Evolutionary conservation across 768 basidiomycete species (phyloP).

Genomic region (Tylopilus intermedius): DNA sequence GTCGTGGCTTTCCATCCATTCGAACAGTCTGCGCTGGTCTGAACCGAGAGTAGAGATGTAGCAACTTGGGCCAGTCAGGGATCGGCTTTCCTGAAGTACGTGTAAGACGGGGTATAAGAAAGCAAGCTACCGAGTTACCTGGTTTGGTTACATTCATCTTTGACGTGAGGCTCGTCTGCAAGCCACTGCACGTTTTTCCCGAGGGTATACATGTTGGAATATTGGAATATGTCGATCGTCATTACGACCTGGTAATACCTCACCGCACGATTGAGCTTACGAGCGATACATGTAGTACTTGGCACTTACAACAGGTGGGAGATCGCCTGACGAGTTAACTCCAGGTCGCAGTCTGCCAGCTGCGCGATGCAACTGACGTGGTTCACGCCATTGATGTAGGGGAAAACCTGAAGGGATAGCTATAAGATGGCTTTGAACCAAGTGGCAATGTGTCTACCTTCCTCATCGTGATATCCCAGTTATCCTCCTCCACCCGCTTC

Average conservation of each 20-base stretch:
- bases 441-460: slow-evolving; percentile 49
- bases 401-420: slow-evolving; percentile 47
- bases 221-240: slow-evolving; percentile 96
- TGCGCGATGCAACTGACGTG: slow-evolving; percentile 89
- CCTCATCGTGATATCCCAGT: slow-evolving; percentile 94
- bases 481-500: slow-evolving; percentile 76
- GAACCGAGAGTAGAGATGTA: slow-evolving; percentile 82
- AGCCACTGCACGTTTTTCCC: slow-evolving; percentile 84
- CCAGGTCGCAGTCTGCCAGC: slow-evolving; percentile 82
- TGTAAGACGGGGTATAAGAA: not conserved
- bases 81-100: slow-evolving; percentile 43
- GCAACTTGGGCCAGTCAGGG: slow-evolving; percentile 83
- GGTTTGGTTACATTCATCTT: slow-evolving; percentile 81
- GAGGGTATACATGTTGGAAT: slow-evolving; percentile 94
- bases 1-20: slow-evolving; percentile 81
- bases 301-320: slow-evolving; percentile 80
- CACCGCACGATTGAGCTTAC: slow-evolving; percentile 6
- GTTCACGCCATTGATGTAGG: slow-evolving; percentile 84
- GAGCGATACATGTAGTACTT: not conserved
- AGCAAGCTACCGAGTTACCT: slow-evolving; percentile 35
- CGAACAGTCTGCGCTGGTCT: slow-evolving; percentile 78
- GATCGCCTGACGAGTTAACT: slow-evolving; percentile 78
- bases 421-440: not conserved
- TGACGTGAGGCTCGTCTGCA: slow-evolving; percentile 78
- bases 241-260: slow-evolving; percentile 97